Conservation (phyloP, 805 yeast genomes). For the Kockiozyma suomiensis region DNA sequence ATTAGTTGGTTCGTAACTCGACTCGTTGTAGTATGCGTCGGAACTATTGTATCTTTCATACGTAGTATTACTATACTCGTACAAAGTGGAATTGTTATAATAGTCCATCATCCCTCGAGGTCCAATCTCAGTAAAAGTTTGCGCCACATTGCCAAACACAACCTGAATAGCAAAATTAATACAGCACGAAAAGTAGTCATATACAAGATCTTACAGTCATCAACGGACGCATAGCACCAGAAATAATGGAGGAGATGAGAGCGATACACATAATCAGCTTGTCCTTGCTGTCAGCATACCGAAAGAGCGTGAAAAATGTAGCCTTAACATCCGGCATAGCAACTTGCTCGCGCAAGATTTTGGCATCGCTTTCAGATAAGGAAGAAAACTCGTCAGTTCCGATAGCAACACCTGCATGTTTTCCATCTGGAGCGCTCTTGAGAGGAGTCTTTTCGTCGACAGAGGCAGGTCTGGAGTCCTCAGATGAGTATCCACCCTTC, state of each 20-base stretch:
- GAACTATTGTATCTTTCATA: slow-evolving; percentile 31
- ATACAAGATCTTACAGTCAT: slow-evolving; percentile 43
- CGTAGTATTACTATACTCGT: slow-evolving; percentile 31
- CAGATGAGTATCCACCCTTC: not conserved
- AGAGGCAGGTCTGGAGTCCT: not conserved
- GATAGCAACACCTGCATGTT: not conserved
- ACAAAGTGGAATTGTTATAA: not conserved
- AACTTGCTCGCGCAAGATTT: slow-evolving; percentile 42
- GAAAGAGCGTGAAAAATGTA: slow-evolving; percentile 38
- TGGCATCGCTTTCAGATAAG: slow-evolving; percentile 41
- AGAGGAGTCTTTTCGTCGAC: slow-evolving; percentile 22
- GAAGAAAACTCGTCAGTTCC: slow-evolving; percentile 30
- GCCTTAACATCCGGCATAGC: slow-evolving; percentile 34
- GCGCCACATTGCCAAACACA: slow-evolving; percentile 47
- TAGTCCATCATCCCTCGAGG: not conserved
- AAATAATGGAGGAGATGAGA: slow-evolving; percentile 35
- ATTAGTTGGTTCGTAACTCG: slow-evolving; percentile 4
- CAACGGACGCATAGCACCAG: slow-evolving; percentile 44
- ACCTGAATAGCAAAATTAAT: slow-evolving; percentile 50
- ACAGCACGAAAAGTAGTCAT: slow-evolving; percentile 56
- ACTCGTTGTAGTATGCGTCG: slow-evolving; percentile 1
- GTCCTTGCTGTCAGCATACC: slow-evolving; percentile 41
- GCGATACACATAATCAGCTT: slow-evolving; percentile 38
- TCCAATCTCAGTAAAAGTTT: slow-evolving; percentile 43
- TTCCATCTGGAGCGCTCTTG: slow-evolving; percentile 14